Base-by-base conservation (phyloP, 2,329 filamentous ascomycete genomes). In the Penicillium sp. region DNA sequence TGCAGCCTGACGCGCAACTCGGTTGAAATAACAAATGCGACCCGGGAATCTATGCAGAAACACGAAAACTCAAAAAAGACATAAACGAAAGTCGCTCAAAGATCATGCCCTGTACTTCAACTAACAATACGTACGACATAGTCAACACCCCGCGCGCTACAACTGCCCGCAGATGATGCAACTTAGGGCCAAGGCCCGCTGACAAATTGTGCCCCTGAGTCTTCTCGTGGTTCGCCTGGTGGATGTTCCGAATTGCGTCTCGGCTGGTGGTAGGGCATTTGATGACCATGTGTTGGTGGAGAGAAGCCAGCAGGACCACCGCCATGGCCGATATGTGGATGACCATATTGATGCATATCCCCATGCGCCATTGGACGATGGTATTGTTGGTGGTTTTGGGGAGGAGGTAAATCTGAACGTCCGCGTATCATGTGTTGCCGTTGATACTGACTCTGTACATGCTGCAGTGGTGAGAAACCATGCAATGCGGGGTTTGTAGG, bases 201-300 rank as follows among this genome's bases (percentile, higher is more conserved):
- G 6, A 65, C 56, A 34, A 65, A 66, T n/a, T 63, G 62, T n/a
- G 62, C 52, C 50, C 64, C 61, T 3, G 60, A 59, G 4, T 36
- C 27, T 28, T 33, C 13, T 52, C 52, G 12, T 43, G 47, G 5
- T 52, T 36, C 28, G 13, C 28, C 39, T 1, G 4, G 18, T 4
- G 40, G 19, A 11, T 37, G 33, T 11, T 29, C 28, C 22, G 34
- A 28, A 2, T 41, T 12, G 11, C 30, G 28, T 13, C 39, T 18
- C 4, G 33, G 3, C n/a, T 48, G 50, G 9, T 28, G 29, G 8
- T 44, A 38, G n/a, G 50, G 41, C 8, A 34, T 19, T 31, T 46
- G 47, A 22, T 46, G 33, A 27, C 8, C 33, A 1, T 27, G 35
- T 7, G 18, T 30, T 7, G 40, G 11, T 7, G 35, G 40, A 5